A percentile compares a stretch with the other conserved stretches of the same genome.
Evolutionary conservation across 257 asterid species (phyloP).

Genomic region (Galeopsis tetrahit): DNA sequence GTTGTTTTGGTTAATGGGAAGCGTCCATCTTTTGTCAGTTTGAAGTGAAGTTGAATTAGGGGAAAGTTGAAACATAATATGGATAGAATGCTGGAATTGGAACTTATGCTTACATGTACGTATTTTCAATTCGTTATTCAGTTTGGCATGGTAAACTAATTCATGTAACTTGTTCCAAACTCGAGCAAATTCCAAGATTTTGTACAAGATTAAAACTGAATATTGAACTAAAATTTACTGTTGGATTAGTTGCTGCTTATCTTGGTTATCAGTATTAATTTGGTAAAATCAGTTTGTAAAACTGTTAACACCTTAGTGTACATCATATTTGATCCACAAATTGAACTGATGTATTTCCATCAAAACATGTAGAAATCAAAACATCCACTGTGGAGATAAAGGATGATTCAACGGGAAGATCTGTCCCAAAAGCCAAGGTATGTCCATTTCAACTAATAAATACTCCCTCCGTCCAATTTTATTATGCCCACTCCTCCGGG

Average conservation of each 20-base stretch:
- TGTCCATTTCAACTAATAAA: not conserved
- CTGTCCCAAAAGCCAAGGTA: constrained; percentile 85
- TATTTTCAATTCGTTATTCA: not conserved
- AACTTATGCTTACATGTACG: not conserved
- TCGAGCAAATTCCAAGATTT: not conserved
- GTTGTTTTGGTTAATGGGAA: not conserved
- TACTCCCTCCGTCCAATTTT: no score
- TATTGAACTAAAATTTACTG: not conserved
- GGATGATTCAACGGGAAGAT: constrained; percentile 81
- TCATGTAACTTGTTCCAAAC: not conserved
- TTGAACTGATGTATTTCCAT: constrained; percentile 19
- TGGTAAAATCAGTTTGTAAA: not conserved
- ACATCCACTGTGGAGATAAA: constrained; percentile 87
- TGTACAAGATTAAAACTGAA: not conserved
- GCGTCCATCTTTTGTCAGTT: not conserved
- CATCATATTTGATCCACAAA: constrained; percentile 12
- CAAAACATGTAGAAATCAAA: constrained; percentile 60
- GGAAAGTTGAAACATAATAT: not conserved
- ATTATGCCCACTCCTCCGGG: no score
- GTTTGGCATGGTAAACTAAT: not conserved
- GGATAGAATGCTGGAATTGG: not conserved
- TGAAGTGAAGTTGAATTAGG: not conserved
- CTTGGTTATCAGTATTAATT: not conserved
- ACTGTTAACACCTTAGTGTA: not conserved
- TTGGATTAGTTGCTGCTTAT: not conserved